Conservation (phyloP, 768 basidiomycete genomes). For the Mycena vitilis region DNA sequence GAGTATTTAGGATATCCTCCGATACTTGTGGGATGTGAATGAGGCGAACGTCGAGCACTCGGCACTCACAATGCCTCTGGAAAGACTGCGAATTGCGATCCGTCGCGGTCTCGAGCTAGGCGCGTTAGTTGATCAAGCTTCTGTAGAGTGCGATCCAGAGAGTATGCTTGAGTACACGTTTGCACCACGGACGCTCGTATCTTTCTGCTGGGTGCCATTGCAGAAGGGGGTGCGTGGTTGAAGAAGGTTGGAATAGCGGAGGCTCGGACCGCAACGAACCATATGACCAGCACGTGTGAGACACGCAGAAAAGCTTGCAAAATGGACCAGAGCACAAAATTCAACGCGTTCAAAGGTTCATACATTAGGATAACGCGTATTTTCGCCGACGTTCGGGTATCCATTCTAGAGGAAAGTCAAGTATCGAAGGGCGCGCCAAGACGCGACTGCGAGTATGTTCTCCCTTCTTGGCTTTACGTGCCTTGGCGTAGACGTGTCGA, state of each 20-base stretch:
- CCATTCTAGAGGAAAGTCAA: slow-evolving; percentile 91
- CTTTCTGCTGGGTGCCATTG: slow-evolving; percentile 16
- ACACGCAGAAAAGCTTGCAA: too few species aligned
- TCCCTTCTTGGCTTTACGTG: slow-evolving; percentile 77
- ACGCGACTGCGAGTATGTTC: slow-evolving; percentile 70
- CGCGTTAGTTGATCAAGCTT: slow-evolving; percentile 61
- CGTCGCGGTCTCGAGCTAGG: slow-evolving; percentile 59
- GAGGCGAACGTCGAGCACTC: neutral
- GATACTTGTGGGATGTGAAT: slow-evolving; percentile 47
- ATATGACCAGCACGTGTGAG: neutral
- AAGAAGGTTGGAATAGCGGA: neutral
- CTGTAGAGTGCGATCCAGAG: slow-evolving; percentile 57
- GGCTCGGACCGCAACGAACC: slow-evolving; percentile 4
- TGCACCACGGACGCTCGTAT: slow-evolving; percentile 66
- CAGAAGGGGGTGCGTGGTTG: neutral
- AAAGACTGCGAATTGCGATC: slow-evolving; percentile 62
- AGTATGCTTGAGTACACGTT: slow-evolving; percentile 59
- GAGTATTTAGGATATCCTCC: slow-evolving; percentile 73
- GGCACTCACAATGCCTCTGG: slow-evolving; percentile 67
- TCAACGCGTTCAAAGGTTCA: slow-evolving; percentile 7
- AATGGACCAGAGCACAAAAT: too few species aligned
- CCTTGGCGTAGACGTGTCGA: slow-evolving; percentile 81
- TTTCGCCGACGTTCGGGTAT: slow-evolving; percentile 55
- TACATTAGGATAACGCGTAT: slow-evolving; percentile 24
- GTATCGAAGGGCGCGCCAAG: slow-evolving; percentile 70